Conservation (phyloP, 306 rosid species). For the Cicer bijugum region DNA sequence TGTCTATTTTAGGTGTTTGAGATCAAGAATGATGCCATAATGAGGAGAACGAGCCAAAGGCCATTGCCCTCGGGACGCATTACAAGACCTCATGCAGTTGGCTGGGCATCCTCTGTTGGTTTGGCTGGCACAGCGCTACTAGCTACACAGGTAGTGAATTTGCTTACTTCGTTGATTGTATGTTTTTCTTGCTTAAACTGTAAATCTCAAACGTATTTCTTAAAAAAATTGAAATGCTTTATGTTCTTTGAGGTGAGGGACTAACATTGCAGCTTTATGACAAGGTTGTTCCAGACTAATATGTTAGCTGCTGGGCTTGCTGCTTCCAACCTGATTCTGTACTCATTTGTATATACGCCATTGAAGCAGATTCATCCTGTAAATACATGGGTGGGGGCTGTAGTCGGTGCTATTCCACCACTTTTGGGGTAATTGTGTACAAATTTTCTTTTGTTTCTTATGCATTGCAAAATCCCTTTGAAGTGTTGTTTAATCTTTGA, state of each 20-base stretch:
- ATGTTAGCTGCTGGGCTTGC: constrained; percentile 96
- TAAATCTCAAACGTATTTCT: constrained; percentile 22
- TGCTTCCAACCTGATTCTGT: constrained; percentile 82
- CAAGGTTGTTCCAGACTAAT: constrained; percentile 96
- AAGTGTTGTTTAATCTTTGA: constrained; percentile 22
- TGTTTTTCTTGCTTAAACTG: constrained; percentile 21
- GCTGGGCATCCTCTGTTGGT: constrained; percentile 80
- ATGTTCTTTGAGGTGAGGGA: constrained; percentile 46
- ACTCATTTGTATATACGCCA: constrained; percentile 90
- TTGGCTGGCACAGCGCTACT: constrained; percentile 76
- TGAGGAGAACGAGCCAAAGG: constrained; percentile 82
- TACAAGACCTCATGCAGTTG: constrained; percentile 70
- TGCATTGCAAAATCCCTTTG: background rate
- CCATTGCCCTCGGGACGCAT: constrained; percentile 96
- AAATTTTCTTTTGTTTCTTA: constrained; percentile 7
- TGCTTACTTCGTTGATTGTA: constrained; percentile 31
- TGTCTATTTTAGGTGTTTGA: constrained; percentile 68
- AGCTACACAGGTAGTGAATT: constrained; percentile 75
- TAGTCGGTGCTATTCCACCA: constrained; percentile 98
- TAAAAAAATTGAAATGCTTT: constrained; percentile 1
- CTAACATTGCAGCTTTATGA: constrained; percentile 63
- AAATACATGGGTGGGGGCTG: constrained; percentile 97
- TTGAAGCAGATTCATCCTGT: constrained; percentile 95
- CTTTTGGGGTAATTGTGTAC: constrained; percentile 76
- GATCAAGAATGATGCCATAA: constrained; percentile 78